Evolutionary conservation across 148 eudicot genomes (phyloP), one percentile per base, ranked within the genome.

Genomic region (Chenopodium formosanum): DNA sequence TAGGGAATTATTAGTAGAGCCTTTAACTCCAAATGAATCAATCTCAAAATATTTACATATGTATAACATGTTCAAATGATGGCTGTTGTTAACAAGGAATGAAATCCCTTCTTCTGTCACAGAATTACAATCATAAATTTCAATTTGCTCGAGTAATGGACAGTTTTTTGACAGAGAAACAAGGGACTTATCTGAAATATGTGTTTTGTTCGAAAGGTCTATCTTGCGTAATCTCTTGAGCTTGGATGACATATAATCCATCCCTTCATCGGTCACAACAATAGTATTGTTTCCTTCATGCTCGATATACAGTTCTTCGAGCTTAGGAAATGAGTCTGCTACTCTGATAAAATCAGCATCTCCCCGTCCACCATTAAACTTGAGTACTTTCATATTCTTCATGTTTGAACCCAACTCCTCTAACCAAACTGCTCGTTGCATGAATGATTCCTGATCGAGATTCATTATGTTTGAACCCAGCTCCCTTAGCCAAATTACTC

Each of bases 271-370:
- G 19, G 84, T 84, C 65, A 81, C 78, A 46, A 40, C 76, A 53
- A 66, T 56, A 63, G n/a, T 58, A 67, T 5, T 40, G 5, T 4
- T 0, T 40, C 44, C 44, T 40, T 40, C 44, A 40, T 40, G 44
- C 44, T 40, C 60, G 31, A 16, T 75, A 76, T 68, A 0, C 12
- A 83, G 31, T 72, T 83, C 86, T 53, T 83, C 76, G 6, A 83
- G 86, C 76, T 34, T 63, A 3, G 82, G 82, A 29, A 83, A 83
- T 64, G 40, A 74, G 40, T 60, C 68, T 13, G 76, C 82, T 14
- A 83, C 60, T 44, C 79, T 79, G 71, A 79, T 76, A 79, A 83
- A 75, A 79, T 79, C 86, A 46, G 48, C 19, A 67, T 83, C 86
- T 67, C 46, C 75, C 60, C 74, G 13, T 16, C 79, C 79, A 56